Evolutionary conservation across 2,329 filamentous ascomycete species (phyloP), one percentile per base, ranked within the genome.

Genomic region (Diaporthe destruens): DNA sequence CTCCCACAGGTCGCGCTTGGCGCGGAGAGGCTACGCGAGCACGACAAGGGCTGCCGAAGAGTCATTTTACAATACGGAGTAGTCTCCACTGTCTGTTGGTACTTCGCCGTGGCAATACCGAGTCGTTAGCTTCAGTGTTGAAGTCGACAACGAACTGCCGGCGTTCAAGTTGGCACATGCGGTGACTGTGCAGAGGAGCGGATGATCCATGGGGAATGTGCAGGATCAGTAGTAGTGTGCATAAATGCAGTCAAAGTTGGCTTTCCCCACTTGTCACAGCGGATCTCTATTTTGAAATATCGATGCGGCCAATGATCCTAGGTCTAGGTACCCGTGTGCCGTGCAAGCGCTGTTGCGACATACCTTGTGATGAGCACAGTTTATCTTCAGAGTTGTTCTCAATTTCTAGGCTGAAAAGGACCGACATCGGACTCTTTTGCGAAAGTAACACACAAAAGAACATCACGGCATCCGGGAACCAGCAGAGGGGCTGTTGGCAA

Each of bases 341-440:
- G 61, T 53, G 47, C 25, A 53, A n/a, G 47, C 47, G 44, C 47
- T 53, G 32, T 32, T 47, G 8, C 39, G 14, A 16, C 11, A 12
- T 8, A 12, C 23, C n/a, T 39, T 14, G 14, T n/a, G n/a, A 25
- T n/a, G 47, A n/a, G 36, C 8, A n/a, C 61, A 66, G 32, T 36
- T n/a, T 32, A 66, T 23, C 61, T 39, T 29, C 23, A 51, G 5
- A 36, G 47, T 39, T 4, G 47, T 25, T 23, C 6, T 39, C 61
- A 65, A 51, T 53, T n/a, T 39, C 61, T 20, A 7, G 14, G 14
- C 12, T 14, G 12, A 9, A 23, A 16, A 23, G 20, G 36, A 53
- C 44, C 61, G 61, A 66, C 47, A 66, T 66, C 61, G 61, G 61
- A 66, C 29, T 18, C 8, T 6, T 6, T 20, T 34, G 9, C n/a